Base-by-base conservation (phyloP, 2,329 filamentous ascomycete genomes). In the Aspergillus alliaceus region DNA sequence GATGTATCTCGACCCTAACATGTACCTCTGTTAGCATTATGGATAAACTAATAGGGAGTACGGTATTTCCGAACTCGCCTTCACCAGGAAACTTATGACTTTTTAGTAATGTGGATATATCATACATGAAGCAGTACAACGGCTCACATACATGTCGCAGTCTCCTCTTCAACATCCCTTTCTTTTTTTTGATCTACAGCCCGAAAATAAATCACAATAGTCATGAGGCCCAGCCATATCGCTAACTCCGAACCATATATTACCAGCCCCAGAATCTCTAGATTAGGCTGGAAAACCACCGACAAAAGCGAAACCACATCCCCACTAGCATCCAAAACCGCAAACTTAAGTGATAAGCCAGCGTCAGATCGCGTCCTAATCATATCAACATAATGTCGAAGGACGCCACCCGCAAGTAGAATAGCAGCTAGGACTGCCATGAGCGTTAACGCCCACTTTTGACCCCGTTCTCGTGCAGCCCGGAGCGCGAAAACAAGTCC, bases 391-490 rank as follows among this genome's bases (percentile, higher is more conserved):
- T 90, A 90, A 67, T 90, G 87, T 2, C 84, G 76, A 7, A 89
- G 72, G 0, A 90, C 88, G 0, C 88, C 88, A 1, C 84, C 80
- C 1, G 85, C 85, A 1, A 90, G 80, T 2, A 90, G 76, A 0
- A 78, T 69, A 0, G 87, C 86, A 0, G 87, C 86, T 1, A 90
- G 69, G 0, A 85, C 81, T 1, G 87, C 87, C 86, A 90, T 90
- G 0, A 89, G 62, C 0, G 80, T 87, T 47, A 84, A 67, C 0
- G 88, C 86, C 88, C 87, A 90, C 9, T 82, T 70, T 0, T 82
- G 52, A 3, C 78, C 71, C 18, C 69, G 72, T 0, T 72, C 60
- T 54, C 77, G 75, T 1, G 81, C 81, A 34, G 75, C 75, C 25
- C 77, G 75, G 14, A 86, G 72, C 1, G 80, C 85, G 57, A 86